Percentiles rank a stretch among this genome's conserved stretches.
Evolutionary conservation across 148 eudicot genomes (phyloP).

Genomic region (Silene uniflora): DNA sequence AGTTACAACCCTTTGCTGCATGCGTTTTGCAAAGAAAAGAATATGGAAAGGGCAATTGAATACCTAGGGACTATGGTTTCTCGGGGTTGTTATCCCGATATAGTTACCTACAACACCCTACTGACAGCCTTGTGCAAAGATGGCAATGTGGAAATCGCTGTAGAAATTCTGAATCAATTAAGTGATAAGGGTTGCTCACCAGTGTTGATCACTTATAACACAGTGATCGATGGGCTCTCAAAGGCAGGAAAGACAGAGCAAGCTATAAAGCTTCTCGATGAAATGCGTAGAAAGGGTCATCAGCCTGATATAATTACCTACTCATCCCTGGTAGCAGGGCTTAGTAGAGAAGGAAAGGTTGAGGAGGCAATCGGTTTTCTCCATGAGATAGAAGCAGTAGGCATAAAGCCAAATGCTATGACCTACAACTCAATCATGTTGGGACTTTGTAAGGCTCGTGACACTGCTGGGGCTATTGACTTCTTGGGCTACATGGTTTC

Average conservation of each 20-base stretch:
- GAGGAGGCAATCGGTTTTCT: constrained; percentile 47
- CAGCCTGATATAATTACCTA: constrained; percentile 55
- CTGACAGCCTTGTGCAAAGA: constrained; percentile 69
- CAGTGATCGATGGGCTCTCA: constrained; percentile 57
- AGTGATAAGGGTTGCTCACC: constrained; percentile 59
- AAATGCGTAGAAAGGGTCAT: constrained; percentile 50
- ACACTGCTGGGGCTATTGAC: constrained; percentile 56
- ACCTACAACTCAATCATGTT: constrained; percentile 50
- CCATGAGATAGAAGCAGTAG: constrained; percentile 45
- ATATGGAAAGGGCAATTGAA: constrained; percentile 64
- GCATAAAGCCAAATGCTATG: constrained; percentile 46
- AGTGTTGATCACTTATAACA: constrained; percentile 59
- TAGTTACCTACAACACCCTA: constrained; percentile 67
- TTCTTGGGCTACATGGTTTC: constrained; percentile 52
- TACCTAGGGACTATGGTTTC: constrained; percentile 64
- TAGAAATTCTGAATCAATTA: constrained; percentile 53
- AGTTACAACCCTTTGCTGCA: constrained; percentile 67
- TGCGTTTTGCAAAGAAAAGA: constrained; percentile 70
- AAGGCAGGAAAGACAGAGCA: constrained; percentile 46
- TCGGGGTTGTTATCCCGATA: constrained; percentile 67
- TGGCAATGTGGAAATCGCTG: constrained; percentile 60
- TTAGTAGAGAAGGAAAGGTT: constrained; percentile 56
- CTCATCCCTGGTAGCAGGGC: constrained; percentile 48
- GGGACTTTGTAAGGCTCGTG: constrained; percentile 57
- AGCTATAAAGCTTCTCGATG: constrained; percentile 43